These are phyloP conservation scores for Xylariomycetidae sp. DNA, from an alignment of 2,329 filamentous ascomycete genomes.

Conservation along the genomic window DNA sequence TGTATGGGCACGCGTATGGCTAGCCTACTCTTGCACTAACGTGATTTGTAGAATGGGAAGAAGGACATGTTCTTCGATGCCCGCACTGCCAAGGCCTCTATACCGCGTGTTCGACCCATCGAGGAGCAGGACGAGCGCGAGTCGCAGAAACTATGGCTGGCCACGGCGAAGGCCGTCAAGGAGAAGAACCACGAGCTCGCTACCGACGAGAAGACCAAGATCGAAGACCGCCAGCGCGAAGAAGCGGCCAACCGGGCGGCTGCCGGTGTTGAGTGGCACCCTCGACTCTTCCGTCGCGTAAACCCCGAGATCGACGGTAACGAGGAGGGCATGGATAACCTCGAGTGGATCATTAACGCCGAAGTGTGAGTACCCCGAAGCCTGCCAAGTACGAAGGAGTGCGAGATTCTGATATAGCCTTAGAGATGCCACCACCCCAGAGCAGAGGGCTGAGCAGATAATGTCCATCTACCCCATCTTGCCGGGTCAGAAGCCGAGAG, in stretches of 20 bases:
- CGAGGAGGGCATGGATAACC: slow-evolving; percentile 77
- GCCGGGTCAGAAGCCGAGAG: slow-evolving; percentile 60
- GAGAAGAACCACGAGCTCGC: slow-evolving; percentile 81
- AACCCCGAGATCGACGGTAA: slow-evolving; percentile 61
- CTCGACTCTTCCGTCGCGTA: slow-evolving; percentile 75
- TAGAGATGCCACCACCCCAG: slow-evolving; percentile 54
- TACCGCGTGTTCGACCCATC: slow-evolving; percentile 68
- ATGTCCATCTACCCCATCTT: slow-evolving; percentile 80
- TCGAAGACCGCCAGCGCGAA: slow-evolving; percentile 86
- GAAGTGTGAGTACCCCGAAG: slow-evolving; percentile 54
- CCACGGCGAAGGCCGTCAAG: slow-evolving; percentile 75
- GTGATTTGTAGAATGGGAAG: slow-evolving; percentile 65
- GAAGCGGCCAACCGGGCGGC: slow-evolving; percentile 77
- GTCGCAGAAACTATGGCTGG: slow-evolving; percentile 81
- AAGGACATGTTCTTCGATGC: slow-evolving; percentile 90
- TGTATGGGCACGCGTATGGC: slow-evolving; percentile 24
- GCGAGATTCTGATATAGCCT: slow-evolving; percentile 8
- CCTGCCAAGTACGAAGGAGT: neutral
- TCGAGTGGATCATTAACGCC: slow-evolving; percentile 94
- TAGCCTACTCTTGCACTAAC: slow-evolving; percentile 9
- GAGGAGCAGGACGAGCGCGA: slow-evolving; percentile 86
- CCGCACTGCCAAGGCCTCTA: slow-evolving; percentile 66
- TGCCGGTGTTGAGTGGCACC: slow-evolving; percentile 79
- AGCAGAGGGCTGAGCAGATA: slow-evolving; percentile 74
- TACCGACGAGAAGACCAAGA: slow-evolving; percentile 92